These are phyloP conservation scores for Quercus rubra DNA, from an alignment of 306 rosid genomes.

Conservation along the genomic window DNA sequence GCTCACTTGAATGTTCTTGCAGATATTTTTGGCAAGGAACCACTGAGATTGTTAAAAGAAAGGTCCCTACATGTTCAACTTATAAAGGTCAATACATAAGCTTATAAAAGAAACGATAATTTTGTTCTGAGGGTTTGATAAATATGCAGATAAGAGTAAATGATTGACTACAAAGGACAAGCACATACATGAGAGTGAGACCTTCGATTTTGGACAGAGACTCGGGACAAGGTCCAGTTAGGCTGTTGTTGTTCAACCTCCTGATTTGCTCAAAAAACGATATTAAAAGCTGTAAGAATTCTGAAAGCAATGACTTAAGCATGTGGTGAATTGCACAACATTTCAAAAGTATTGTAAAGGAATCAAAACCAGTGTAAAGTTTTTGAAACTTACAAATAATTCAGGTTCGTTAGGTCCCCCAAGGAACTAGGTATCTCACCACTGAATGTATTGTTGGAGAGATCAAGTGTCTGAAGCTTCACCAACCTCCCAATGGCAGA, in stretches of 20 bases:
- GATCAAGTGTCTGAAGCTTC: slow-evolving; percentile 92
- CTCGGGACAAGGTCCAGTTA: slow-evolving; percentile 77
- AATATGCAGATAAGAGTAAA: not conserved
- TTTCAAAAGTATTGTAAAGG: slow-evolving; percentile 1
- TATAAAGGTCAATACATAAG: not conserved
- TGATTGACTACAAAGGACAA: slow-evolving; percentile 11
- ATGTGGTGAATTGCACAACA: slow-evolving; percentile 11
- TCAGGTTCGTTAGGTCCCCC: slow-evolving; percentile 77
- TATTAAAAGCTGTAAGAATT: slow-evolving; percentile 19
- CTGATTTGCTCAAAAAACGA: slow-evolving; percentile 47
- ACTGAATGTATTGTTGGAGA: slow-evolving; percentile 68
- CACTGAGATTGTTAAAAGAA: slow-evolving; percentile 87
- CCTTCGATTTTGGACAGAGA: slow-evolving; percentile 72
- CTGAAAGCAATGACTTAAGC: slow-evolving; percentile 5
- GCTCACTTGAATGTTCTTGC: slow-evolving; percentile 97
- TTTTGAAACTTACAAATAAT: slow-evolving; percentile 75
- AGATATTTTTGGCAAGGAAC: slow-evolving; percentile 77
- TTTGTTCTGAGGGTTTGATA: not conserved
- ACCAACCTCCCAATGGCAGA: slow-evolving; percentile 67
- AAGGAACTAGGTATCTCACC: slow-evolving; percentile 83
- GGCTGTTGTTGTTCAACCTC: slow-evolving; percentile 94
- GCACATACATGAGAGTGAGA: slow-evolving; percentile 88
- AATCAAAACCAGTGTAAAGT: not conserved
- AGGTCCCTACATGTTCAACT: slow-evolving; percentile 65
- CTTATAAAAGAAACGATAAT: slow-evolving; percentile 9